Conservation (phyloP, 495 filamentous ascomycete species). For the Penicillium pancosmium region DNA sequence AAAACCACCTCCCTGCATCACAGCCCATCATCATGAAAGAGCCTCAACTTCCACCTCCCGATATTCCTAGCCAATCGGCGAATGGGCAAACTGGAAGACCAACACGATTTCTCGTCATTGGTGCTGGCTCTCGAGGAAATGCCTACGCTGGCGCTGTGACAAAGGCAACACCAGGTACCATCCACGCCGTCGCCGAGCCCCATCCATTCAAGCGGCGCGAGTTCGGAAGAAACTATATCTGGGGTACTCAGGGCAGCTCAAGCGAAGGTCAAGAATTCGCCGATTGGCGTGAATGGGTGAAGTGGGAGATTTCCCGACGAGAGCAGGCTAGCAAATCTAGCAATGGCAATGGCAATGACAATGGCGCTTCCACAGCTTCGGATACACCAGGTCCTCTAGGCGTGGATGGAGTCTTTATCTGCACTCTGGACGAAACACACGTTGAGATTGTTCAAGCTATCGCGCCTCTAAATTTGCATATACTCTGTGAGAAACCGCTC, state of each 20-base stretch:
- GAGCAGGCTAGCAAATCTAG: slow-evolving; percentile 3
- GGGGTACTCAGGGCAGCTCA: slow-evolving; percentile 50
- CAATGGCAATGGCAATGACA: not conserved
- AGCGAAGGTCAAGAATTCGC: slow-evolving; percentile 63
- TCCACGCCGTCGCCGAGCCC: slow-evolving; percentile 83
- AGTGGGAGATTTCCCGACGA: slow-evolving; percentile 63
- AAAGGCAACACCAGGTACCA: slow-evolving; percentile 59
- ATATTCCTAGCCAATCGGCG: slow-evolving; percentile 1
- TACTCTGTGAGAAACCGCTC: slow-evolving; percentile 95
- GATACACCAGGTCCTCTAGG: slow-evolving; percentile 15
- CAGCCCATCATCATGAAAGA: slow-evolving; percentile 32
- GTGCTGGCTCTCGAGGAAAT: slow-evolving; percentile 81
- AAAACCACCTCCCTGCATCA: not conserved
- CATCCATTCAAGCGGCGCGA: slow-evolving; percentile 70
- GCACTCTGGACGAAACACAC: slow-evolving; percentile 87
- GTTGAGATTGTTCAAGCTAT: slow-evolving; percentile 73
- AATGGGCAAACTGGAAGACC: slow-evolving; percentile 11
- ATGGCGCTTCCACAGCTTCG: not conserved
- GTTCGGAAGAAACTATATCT: slow-evolving; percentile 70
- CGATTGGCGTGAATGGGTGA: slow-evolving; percentile 73
- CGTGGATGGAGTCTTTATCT: slow-evolving; percentile 83
- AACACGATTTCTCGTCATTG: slow-evolving; percentile 73
- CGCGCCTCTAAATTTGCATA: slow-evolving; percentile 69
- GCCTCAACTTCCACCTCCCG: slow-evolving; percentile 16
- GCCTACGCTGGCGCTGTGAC: slow-evolving; percentile 71